Evolutionary conservation across 257 asterid genomes (phyloP), one percentile per base, ranked within the genome.

Genomic region (Solanum okadae): DNA sequence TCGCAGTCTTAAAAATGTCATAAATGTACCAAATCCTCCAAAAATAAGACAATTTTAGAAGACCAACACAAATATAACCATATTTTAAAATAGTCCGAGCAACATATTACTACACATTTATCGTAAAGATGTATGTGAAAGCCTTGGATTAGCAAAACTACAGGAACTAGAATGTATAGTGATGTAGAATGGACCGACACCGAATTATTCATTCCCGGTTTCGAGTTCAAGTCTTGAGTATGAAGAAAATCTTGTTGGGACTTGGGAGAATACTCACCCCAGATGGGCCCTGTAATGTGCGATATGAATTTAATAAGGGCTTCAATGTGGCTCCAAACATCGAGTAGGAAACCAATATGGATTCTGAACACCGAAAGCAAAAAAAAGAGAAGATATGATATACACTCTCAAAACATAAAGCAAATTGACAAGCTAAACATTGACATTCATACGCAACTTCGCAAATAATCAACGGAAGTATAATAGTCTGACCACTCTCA

Each of bases 261-360:
- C 59, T 15, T 49, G 59, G 3, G 22, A 15, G 20, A 3, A 5
- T 49, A 14, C 7, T 49, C 59, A 5, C 22, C 59, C 59, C 59
- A 49, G 8, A 49, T 15, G 22, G 22, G 20, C 59, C 22, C 7
- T 49, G 8, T 0, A 49, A 49, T 49, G 22, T 49, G 59, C 59
- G 8, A 15, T 49, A 15, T 49, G 8, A 15, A 49, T 15, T 49
- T 49, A 49, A 49, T 49, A 16, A 15, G 61, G 22, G 8, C 22
- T 46, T 46, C 56, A 46, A 46, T 13, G 52, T 44, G 52, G 1
- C 52, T 44, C 5, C 5, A 2, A 44, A 44, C 0, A 12, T 44
- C 0, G 5, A 44, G 0, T 44, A 44, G 5, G 0, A 44, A 44
- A 42, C 0, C 0, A 44, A 44, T 44, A 2, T 46, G 1, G 1